A percentile compares a stretch with the other conserved stretches of the same genome.
These are phyloP conservation scores for Cynanchum wilfordii DNA, from an alignment of 257 asterid genomes.

Conservation along the genomic window DNA sequence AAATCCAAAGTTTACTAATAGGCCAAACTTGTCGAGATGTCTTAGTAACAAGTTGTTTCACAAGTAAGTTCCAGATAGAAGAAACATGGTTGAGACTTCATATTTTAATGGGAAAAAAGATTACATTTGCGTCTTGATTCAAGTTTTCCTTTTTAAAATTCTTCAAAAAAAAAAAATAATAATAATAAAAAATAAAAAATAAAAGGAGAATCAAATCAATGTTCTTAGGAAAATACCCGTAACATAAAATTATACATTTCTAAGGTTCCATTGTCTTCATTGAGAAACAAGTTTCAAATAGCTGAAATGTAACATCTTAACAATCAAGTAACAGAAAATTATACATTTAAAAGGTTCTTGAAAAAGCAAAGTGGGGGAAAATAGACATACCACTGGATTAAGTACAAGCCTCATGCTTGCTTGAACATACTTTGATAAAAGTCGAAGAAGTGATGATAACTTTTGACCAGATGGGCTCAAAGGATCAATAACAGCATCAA, in stretches of 20 bases:
- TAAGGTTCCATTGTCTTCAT: too few relatives aligned
- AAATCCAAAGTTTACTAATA: constrained; percentile 3
- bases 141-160: not conserved
- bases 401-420: constrained; percentile 97
- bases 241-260: too few relatives aligned
- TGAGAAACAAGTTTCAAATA: not conserved
- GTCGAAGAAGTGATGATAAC: constrained; percentile 76
- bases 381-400: constrained; percentile 77
- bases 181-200: too few relatives aligned
- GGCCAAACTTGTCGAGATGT: constrained; percentile 4
- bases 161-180: too few relatives aligned
- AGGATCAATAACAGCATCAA: constrained; percentile 97
- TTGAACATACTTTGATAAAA: constrained; percentile 68
- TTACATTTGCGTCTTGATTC: not conserved
- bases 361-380: not conserved
- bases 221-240: not conserved
- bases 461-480: constrained; percentile 97
- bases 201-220: not conserved
- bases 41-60: not conserved
- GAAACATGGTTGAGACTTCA: constrained; percentile 5
- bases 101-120: not conserved
- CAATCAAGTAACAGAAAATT: not conserved
- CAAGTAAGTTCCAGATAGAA: not conserved
- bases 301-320: not conserved
- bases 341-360: not conserved